Evolutionary conservation across 768 basidiomycete genomes (phyloP), one percentile per base, ranked within the genome.

Genomic region (Hygrocybe punicea): DNA sequence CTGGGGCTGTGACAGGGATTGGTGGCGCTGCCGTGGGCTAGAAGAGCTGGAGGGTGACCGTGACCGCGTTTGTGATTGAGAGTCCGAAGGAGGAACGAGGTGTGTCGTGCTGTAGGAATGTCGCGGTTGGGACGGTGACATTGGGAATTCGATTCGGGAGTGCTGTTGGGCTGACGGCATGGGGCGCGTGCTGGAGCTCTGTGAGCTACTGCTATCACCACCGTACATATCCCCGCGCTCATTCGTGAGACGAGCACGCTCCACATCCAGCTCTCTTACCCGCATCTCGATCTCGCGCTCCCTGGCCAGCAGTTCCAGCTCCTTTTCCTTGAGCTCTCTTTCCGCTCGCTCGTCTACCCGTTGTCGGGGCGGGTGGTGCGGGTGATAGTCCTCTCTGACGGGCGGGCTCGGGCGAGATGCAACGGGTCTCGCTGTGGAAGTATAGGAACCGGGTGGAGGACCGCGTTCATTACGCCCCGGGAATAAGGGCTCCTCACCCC

Each of bases 211-310:
- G 40, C n/a, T 21, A 40, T 50, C 44, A 29, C 34, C 44, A 39
- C 56, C 42, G 8, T 37, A 17, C 44, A 58, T 57, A 17, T 67
- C 71, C 37, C 69, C 69, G 11, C 75, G 76, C 17, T 75, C 64
- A 42, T 71, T 76, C 52, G 70, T 61, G 40, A 81, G 59, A 46
- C 71, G 69, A 13, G 76, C 71, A 11, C 81, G 78, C 52, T 88
- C 84, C 50, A 73, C 72, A 55, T 87, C 85, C 19, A 88, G 65
- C 61, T 87, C 83, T 21, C 78, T 78, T 8, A 80, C 69, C 8
- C 78, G 78, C 61, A 79, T 69, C 53, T 81, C 72, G 48, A 87
- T 72, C 23, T 85, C 83, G 10, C 73, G 76, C 63, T 86, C 84
- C 34, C 80, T 74, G 51, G 81, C 75, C 19, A 71, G 73, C 14